Base-by-base conservation (phyloP, 2,329 filamentous ascomycete genomes). In the Aspergillus aculeatinus region DNA sequence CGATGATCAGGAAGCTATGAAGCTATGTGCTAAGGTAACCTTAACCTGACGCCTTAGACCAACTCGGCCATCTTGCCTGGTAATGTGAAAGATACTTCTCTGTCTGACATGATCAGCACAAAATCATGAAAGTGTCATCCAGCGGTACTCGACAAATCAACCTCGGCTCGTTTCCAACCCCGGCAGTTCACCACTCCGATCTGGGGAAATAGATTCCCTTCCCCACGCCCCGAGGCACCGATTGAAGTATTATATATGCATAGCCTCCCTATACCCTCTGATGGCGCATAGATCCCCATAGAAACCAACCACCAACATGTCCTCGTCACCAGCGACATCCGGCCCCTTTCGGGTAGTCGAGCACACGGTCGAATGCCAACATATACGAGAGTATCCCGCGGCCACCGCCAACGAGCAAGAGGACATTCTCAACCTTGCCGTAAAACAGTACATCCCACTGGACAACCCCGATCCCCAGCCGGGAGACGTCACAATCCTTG, bases 381-480 rank as follows among this genome's bases (percentile, higher is more conserved):
- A 97, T 76, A 89, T 96, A 63, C 85, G 93, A 63, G 90, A 96
- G 72, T 96, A 92, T 72, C 82, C 90, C 6, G 85, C 85, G 57
- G 90, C 89, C 12, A 92, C 90, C 2, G 83, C 87, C 2, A 81
- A 84, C 58, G 85, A 84, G 12, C 90, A 96, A 68, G 89, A 96
- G 65, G 89, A 94, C 62, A 81, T 85, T 5, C 81, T 97, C 3
- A 77, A 87, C 57, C 77, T 97, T 5, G 86, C 87, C 9, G 84
- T 97, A 56, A 97, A 96, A 80, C 91, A 97, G 72, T 98, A 98
- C 73, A 89, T 85, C 0, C 93, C 93, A 1, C 80, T 86, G 58
- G 84, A 88, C 70, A 92, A 93, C 68, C 82, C 80, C 0, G 76
- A 79, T 25, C 89, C 91, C 0, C 81, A 86, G 63, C 84, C 86